phyloP scores from a whole-genome alignment of 2,329 filamentous ascomycete species.

The Pseudohalonectria lignicola region DNA sequence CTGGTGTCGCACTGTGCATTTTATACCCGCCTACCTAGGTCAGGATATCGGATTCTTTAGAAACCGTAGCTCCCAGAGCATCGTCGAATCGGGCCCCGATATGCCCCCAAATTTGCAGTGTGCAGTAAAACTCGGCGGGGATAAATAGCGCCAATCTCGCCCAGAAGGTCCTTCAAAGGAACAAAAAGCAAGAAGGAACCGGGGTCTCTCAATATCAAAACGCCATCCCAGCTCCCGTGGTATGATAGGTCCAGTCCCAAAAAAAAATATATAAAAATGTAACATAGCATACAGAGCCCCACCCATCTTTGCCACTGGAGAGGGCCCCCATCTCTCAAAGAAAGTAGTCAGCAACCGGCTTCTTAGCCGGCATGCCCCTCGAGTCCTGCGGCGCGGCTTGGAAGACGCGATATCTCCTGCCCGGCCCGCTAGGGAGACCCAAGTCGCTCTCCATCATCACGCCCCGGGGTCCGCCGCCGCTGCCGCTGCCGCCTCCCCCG shows the following conservation, averaged over 20 bases:
- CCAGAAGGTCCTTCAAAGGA: too few species aligned
- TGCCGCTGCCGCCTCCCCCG: slow-evolving; percentile 24
- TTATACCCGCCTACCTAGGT: too few species aligned
- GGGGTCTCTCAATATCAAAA: neutral
- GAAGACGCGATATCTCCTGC: slow-evolving; percentile 86
- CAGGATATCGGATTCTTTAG: too few species aligned
- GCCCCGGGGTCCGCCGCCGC: slow-evolving; percentile 23
- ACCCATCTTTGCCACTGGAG: too few species aligned
- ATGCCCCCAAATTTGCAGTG: too few species aligned
- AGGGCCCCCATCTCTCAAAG: slow-evolving; percentile 48
- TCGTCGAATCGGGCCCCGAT: too few species aligned
- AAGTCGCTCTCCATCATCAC: slow-evolving; percentile 36
- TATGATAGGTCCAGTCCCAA: neutral
- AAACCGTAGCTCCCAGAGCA: too few species aligned
- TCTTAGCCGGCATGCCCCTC: slow-evolving; percentile 96
- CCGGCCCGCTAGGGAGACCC: slow-evolving; percentile 53
- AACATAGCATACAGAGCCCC: neutral
- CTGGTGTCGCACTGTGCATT: too few species aligned
- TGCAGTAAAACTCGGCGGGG: too few species aligned
- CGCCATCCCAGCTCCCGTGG: too few species aligned
- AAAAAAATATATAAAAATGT: neutral
- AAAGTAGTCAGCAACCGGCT: slow-evolving; percentile 96
- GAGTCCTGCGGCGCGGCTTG: slow-evolving; percentile 94
- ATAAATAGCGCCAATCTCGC: too few species aligned
- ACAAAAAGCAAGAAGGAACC: neutral